These are phyloP conservation scores for Lenzites betulinus DNA, from an alignment of 768 basidiomycete genomes.

Conservation along the genomic window DNA sequence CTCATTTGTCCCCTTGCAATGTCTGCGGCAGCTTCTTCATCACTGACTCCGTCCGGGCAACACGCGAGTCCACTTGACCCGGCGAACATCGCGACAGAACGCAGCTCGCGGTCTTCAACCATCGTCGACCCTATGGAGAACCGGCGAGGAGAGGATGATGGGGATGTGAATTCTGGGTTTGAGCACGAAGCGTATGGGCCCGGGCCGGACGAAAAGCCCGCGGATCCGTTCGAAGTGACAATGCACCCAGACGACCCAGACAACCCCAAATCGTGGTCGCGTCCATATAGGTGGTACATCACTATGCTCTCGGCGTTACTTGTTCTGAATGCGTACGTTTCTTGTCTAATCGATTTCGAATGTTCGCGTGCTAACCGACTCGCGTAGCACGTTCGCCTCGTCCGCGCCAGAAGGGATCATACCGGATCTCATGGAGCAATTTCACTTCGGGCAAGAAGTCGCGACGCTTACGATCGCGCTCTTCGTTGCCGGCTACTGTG, in stretches of 20 bases:
- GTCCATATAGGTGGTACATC: slow-evolving; percentile 29
- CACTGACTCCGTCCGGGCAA: neutral
- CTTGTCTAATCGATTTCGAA: neutral
- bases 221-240: slow-evolving; percentile 28
- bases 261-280: slow-evolving; percentile 28
- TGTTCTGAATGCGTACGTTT: slow-evolving; percentile 41
- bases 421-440: slow-evolving; percentile 45
- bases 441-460: slow-evolving; percentile 51
- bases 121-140: slow-evolving; percentile 13
- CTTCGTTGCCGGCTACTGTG: slow-evolving; percentile 69
- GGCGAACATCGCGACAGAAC: neutral
- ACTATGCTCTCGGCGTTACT: slow-evolving; percentile 28
- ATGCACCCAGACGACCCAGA: slow-evolving; percentile 28
- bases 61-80: neutral
- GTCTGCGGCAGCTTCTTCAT: neutral
- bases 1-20: neutral
- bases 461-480: slow-evolving; percentile 59
- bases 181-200: slow-evolving; percentile 30
- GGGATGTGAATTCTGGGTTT: slow-evolving; percentile 24
- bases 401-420: slow-evolving; percentile 57
- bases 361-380: slow-evolving; percentile 41
- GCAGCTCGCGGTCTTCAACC: slow-evolving; percentile 20
- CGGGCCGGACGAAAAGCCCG: slow-evolving; percentile 27
- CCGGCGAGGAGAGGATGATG: slow-evolving; percentile 8
- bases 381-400: slow-evolving; percentile 60